Evolutionary conservation across 306 rosid species (phyloP), one percentile per base, ranked within the genome.

Genomic region (Datisca glomerata): DNA sequence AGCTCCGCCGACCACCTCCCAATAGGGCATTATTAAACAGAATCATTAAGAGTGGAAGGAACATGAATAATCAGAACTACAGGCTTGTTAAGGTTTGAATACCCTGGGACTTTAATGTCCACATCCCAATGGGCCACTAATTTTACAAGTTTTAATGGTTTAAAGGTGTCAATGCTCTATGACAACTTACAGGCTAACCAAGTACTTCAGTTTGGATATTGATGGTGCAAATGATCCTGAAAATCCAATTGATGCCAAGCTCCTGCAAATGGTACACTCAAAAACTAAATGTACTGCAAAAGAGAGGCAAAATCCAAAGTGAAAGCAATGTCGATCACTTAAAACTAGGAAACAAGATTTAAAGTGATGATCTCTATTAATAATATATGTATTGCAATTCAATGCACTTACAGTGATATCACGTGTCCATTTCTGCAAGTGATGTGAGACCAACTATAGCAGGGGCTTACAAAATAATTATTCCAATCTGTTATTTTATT

Each of bases 381-480:
- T 24, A 32, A 24, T 11, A 12, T 36, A 18, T 40, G n/a, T n/a
- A n/a, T n/a, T n/a, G n/a, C n/a, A n/a, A 34, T 19, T 13, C 36
- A 31, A 56, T 49, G 48, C 34, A 72, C 96, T 83, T 72, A 89
- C 97, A 89, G 67, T 46, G 85, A 65, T 49, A 74, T 70, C 67
- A 89, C 97, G 22, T 89, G 71, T 47, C 71, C 83, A 21, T 70
- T 67, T 63, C 71, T 66, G 43, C 97, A 89, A 46, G 73, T 57
- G 55, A 89, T 68, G 48, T 74, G 79, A 24, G 91, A 72, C 97
- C 97, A 89, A 48, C 83, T 89, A 56, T 35, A 74, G 63, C 97
- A 89, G 1, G 97, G 97, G 66, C 86, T 89, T 43, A 83, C 97
- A 7, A 83, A 32, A 70, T 59, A 7, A 47, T 38, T 1, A 52